Evolutionary conservation across 139 green algal species (phyloP).

Genomic region (Coccomyxa sp.): DNA sequence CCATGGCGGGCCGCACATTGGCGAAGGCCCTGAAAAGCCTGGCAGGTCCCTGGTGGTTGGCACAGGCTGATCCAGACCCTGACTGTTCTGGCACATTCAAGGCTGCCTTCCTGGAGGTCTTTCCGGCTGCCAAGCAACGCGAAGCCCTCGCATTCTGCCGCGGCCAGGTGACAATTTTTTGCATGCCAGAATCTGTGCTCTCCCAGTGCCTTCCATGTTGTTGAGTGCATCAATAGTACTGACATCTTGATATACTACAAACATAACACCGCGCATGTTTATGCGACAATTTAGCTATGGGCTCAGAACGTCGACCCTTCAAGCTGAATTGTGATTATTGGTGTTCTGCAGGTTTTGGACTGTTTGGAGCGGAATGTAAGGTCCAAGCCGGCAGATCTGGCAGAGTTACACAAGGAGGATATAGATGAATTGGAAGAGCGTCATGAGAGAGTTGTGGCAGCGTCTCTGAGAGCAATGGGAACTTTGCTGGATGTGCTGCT

Average conservation of each 20-base stretch:
- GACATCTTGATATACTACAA: not conserved
- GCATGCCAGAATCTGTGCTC: not conserved
- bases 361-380: not conserved
- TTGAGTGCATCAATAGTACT: not conserved
- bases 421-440: constrained; percentile 61
- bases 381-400: constrained; percentile 25
- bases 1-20: constrained; percentile 17
- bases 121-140: constrained; percentile 39
- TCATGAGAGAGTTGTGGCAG: constrained; percentile 56
- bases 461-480: constrained; percentile 35
- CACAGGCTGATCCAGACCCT: constrained; percentile 49
- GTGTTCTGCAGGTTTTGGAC: not conserved
- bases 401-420: constrained; percentile 54
- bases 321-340: not conserved
- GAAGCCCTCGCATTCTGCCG: constrained; percentile 49
- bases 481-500: constrained; percentile 17
- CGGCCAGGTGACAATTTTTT: constrained; percentile 23
- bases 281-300: too few relatives aligned
- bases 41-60: constrained; percentile 61
- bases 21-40: constrained; percentile 26
- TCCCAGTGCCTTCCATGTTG: not conserved
- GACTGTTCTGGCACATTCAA: constrained; percentile 50
- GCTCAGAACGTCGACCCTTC: too few relatives aligned
- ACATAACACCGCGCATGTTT: not conserved
- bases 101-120: constrained; percentile 36